Conservation (phyloP, 2,329 filamentous ascomycete genomes). For the Botrytis medusae region DNA sequence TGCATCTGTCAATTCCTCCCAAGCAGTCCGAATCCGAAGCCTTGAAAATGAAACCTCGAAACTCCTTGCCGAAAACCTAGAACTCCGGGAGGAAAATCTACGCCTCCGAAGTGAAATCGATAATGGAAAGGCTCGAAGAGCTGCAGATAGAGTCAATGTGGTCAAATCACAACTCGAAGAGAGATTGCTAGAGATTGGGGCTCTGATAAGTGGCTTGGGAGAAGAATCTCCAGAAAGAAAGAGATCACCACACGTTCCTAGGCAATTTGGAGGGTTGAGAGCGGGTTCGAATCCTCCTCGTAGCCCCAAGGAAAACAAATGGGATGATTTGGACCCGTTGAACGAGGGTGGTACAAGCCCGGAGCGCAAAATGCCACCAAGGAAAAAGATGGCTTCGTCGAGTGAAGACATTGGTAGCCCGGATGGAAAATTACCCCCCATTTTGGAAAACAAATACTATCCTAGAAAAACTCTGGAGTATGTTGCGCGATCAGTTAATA, state of each 20-base stretch:
- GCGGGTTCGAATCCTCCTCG: slow-evolving; percentile 42
- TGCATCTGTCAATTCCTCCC: slow-evolving; percentile 73
- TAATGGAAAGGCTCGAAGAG: slow-evolving; percentile 56
- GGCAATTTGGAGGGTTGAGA: slow-evolving; percentile 22
- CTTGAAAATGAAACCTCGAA: slow-evolving; percentile 75
- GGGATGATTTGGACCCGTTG: slow-evolving; percentile 43
- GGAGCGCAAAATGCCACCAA: slow-evolving; percentile 52
- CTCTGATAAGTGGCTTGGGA: slow-evolving; percentile 65
- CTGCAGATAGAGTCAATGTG: slow-evolving; percentile 65
- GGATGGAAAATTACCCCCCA: slow-evolving; percentile 57
- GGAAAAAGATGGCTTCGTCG: slow-evolving; percentile 43
- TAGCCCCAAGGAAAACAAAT: slow-evolving; percentile 56
- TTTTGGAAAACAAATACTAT: slow-evolving; percentile 68
- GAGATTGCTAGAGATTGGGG: slow-evolving; percentile 69
- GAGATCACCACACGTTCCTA: slow-evolving; percentile 45
- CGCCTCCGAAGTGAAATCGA: slow-evolving; percentile 67
- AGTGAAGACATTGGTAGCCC: slow-evolving; percentile 41
- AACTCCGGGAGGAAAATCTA: slow-evolving; percentile 68
- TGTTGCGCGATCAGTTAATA: slow-evolving; percentile 34
- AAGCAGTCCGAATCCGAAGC: slow-evolving; percentile 73
- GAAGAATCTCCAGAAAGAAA: slow-evolving; percentile 56
- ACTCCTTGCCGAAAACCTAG: slow-evolving; percentile 76
- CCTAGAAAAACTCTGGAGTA: slow-evolving; percentile 69
- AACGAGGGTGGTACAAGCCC: slow-evolving; percentile 41
- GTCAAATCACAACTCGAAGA: slow-evolving; percentile 70